A percentile compares a stretch with the other conserved stretches of the same genome.
phyloP scores from a whole-genome alignment of 1,139 yeast genomes.

The Debaryomyces subglobosus region DNA sequence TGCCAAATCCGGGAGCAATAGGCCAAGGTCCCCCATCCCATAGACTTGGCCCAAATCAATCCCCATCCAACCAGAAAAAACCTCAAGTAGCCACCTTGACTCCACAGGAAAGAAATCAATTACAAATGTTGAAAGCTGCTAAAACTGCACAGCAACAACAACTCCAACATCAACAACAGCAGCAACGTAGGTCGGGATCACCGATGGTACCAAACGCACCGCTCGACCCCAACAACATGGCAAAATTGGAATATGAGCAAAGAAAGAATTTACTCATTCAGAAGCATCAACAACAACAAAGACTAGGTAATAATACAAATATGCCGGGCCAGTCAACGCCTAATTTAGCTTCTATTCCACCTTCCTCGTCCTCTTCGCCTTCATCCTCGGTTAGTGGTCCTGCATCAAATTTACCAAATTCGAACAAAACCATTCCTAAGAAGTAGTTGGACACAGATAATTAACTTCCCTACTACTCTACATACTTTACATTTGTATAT shows the following conservation, averaged over 20 bases:
- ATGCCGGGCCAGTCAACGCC: conserved; percentile 1
- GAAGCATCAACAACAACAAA: conserved; percentile 27
- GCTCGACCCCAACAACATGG: conserved; percentile 23
- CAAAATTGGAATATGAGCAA: conserved; percentile 34
- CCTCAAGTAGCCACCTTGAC: conserved; percentile 36
- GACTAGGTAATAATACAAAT: conserved; percentile 1
- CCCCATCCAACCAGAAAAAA: conserved; percentile 19
- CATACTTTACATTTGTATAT: background rate
- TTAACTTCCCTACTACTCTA: background rate
- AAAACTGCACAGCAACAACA: conserved; percentile 38
- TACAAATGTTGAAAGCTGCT: conserved; percentile 41
- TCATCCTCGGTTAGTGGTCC: conserved; percentile 3
- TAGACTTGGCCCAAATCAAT: conserved; percentile 3
- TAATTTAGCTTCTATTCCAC: conserved; percentile 1
- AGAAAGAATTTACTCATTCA: conserved; percentile 31
- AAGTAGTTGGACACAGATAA: background rate
- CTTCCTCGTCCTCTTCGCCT: conserved; percentile 3
- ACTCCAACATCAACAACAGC: conserved; percentile 23
- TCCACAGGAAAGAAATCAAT: conserved; percentile 41
- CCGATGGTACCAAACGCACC: conserved; percentile 20
- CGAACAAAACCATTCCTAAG: background rate
- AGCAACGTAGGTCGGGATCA: conserved; percentile 16
- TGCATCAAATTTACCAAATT: background rate
- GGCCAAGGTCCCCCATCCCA: conserved; percentile 12
- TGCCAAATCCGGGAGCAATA: conserved; percentile 12